Evolutionary conservation across 768 basidiomycete genomes (phyloP).

Genomic region (Boletus bicolor): DNA sequence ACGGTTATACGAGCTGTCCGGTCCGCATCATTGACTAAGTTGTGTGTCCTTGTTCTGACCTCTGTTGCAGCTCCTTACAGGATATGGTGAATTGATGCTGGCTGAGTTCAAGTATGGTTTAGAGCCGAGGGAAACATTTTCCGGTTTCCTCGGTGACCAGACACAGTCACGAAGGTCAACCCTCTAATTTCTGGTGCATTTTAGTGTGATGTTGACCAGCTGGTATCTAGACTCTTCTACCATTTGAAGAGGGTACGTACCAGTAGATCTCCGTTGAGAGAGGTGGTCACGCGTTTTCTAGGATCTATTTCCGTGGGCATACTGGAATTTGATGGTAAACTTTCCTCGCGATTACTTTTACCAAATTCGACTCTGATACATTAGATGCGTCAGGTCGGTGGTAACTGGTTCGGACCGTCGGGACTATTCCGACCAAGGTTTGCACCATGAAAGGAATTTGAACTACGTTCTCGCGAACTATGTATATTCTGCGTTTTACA

Average conservation of each 20-base stretch:
- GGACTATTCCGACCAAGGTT: conserved; percentile 42
- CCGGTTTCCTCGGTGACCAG: conserved; percentile 66
- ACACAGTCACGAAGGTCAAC: conserved; percentile 63
- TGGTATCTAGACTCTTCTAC: conserved; percentile 61
- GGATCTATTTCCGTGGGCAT: conserved; percentile 46
- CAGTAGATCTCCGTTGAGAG: not conserved
- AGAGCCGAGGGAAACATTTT: conserved; percentile 85
- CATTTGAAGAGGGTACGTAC: conserved; percentile 73
- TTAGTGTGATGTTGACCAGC: conserved; percentile 6
- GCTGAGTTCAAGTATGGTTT: conserved; percentile 94
- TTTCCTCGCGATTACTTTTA: not conserved
- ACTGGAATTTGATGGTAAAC: conserved; percentile 72
- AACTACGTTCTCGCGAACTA: not conserved
- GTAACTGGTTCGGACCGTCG: conserved; percentile 47
- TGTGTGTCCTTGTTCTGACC: conserved; percentile 1
- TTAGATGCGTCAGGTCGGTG: conserved; percentile 29
- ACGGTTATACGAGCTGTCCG: conserved; percentile 88
- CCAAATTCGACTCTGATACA: conserved; percentile 4
- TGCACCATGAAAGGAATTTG: conserved; percentile 12
- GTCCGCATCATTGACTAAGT: conserved; percentile 40
- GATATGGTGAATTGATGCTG: conserved; percentile 79
- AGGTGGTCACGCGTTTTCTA: conserved; percentile 2
- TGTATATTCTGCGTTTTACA: not conserved
- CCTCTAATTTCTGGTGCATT: not conserved
- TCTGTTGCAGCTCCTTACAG: conserved; percentile 61